Conservation (phyloP, 164 flowering plant species). For the Buxus sempervirens region DNA sequence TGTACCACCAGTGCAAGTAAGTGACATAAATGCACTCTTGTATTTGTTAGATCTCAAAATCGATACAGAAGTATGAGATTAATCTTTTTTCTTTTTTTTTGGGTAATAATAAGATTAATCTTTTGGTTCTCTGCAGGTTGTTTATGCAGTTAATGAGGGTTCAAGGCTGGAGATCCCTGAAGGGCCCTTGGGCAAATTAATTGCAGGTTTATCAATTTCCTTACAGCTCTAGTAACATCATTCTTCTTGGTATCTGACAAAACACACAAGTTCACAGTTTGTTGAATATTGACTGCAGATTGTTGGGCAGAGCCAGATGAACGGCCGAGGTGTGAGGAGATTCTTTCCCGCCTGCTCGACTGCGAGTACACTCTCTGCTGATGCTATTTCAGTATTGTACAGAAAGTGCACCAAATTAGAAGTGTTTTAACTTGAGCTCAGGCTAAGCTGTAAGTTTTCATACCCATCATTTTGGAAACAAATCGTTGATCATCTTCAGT, state of each 20-base stretch:
- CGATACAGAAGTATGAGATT: background rate
- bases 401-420: background rate
- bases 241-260: background rate
- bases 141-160: conserved; percentile 83
- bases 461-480: background rate
- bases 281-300: conserved; percentile 44
- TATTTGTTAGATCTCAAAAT: background rate
- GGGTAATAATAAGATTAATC: background rate
- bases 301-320: conserved; percentile 91
- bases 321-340: conserved; percentile 82
- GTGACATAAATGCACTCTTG: conserved; percentile 7
- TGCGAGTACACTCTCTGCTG: conserved; percentile 68
- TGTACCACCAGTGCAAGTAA: conserved; percentile 66
- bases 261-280: background rate
- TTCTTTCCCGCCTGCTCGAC: conserved; percentile 70
- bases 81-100: too few relatives aligned
- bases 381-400: conserved; percentile 3
- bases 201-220: conserved; percentile 48
- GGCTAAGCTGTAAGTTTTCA: background rate
- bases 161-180: conserved; percentile 83
- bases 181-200: conserved; percentile 85
- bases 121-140: conserved; percentile 49
- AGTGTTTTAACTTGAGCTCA: background rate
- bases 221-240: background rate
- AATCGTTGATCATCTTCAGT: background rate